Evolutionary conservation across 2,329 filamentous ascomycete genomes (phyloP).

Genomic region (Ophiostoma sp.): DNA sequence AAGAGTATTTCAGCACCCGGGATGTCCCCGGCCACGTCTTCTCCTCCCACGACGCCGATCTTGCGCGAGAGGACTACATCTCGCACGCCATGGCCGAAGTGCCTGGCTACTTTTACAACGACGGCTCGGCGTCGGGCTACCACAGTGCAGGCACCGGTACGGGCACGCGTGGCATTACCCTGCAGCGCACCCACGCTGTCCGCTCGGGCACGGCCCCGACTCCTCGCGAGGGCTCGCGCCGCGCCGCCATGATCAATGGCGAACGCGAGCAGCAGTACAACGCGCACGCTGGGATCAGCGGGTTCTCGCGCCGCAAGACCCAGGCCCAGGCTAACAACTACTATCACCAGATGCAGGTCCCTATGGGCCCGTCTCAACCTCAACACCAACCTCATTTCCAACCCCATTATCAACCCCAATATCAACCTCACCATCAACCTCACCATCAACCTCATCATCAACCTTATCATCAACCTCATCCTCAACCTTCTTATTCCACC

Average conservation of each 20-base stretch:
- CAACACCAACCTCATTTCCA: background rate
- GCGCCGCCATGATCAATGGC: too few species aligned
- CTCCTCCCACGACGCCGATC: background rate
- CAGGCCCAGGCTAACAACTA: background rate
- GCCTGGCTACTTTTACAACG: background rate
- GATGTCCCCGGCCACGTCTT: background rate
- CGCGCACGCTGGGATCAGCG: background rate
- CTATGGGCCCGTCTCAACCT: background rate
- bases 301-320: background rate
- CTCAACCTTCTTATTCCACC: background rate
- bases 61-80: constrained; percentile 3
- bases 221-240: background rate
- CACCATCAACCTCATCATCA: background rate
- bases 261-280: too few species aligned
- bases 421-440: background rate
- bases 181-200: background rate
- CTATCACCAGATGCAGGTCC: background rate
- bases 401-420: too few species aligned
- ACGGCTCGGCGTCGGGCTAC: too few species aligned
- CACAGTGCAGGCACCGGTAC: background rate
- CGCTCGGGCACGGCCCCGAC: background rate
- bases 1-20: background rate
- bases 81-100: constrained; percentile 7
- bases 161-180: background rate
- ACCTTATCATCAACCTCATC: background rate